phyloP scores from a whole-genome alignment of 176 grass and related monocot species.

The Neostapfia colusana region DNA sequence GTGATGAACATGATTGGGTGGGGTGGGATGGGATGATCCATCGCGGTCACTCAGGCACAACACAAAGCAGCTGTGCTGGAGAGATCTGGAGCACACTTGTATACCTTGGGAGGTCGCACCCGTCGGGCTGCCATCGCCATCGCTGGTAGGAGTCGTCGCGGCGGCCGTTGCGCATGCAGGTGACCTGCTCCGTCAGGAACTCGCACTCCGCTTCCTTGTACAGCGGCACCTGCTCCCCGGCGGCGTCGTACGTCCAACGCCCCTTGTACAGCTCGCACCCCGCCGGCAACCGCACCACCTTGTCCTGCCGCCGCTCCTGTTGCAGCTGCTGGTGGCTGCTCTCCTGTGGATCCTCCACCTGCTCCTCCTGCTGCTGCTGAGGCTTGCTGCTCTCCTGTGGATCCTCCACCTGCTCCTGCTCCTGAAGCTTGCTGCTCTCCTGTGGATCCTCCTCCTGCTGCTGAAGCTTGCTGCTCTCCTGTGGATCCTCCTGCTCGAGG shows the following conservation, averaged over 20 bases:
- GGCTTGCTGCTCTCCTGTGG: background rate
- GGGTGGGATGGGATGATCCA: too few relatives aligned
- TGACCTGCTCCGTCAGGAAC: slow-evolving; percentile 97
- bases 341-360: background rate
- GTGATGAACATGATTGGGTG: too few relatives aligned
- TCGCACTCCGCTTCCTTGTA: slow-evolving; percentile 83
- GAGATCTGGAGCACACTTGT: too few relatives aligned
- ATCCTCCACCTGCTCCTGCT: background rate
- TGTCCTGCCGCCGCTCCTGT: background rate
- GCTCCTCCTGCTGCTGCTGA: background rate
- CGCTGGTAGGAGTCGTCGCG: slow-evolving; percentile 79
- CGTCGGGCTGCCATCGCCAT: slow-evolving; percentile 85
- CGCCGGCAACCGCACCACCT: slow-evolving; percentile 15
- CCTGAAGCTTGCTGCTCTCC: background rate
- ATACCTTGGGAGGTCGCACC: slow-evolving; percentile 79
- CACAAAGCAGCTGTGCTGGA: too few relatives aligned
- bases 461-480: too few relatives aligned
- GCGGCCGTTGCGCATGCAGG: slow-evolving; percentile 95
- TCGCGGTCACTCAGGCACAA: too few relatives aligned
- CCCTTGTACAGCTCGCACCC: slow-evolving; percentile 70
- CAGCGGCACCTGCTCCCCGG: slow-evolving; percentile 40
- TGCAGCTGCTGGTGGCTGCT: background rate
- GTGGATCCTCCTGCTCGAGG: background rate
- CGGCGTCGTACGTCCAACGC: slow-evolving; percentile 66
- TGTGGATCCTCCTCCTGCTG: background rate